These are phyloP conservation scores for Trichoderma citrinoviride DNA, from an alignment of 2,329 filamentous ascomycete genomes.

Conservation along the genomic window DNA sequence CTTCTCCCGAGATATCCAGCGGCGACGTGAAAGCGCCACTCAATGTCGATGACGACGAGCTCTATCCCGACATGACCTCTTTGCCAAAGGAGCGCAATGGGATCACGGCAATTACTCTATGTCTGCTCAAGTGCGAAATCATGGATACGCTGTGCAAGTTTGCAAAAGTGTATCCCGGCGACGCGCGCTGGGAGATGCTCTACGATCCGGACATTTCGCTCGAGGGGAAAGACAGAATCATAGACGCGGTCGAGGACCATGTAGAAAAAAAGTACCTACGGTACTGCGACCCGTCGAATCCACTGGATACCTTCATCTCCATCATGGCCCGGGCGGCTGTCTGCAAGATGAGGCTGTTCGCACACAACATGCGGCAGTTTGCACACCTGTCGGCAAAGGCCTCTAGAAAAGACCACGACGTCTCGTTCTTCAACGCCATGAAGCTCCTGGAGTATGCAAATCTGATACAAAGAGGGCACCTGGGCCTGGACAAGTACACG, in stretches of 20 bases:
- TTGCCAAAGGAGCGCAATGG: constrained; percentile 27
- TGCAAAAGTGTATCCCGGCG: background rate
- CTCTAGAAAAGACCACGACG: background rate
- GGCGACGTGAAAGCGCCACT: constrained; percentile 56
- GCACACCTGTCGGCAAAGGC: background rate
- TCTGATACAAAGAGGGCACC: background rate
- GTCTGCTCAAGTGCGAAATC: background rate
- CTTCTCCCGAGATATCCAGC: constrained; percentile 48
- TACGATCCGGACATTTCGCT: background rate
- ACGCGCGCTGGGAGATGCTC: constrained; percentile 8
- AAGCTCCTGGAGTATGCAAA: constrained; percentile 9
- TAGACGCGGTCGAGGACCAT: background rate
- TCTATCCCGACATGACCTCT: constrained; percentile 52
- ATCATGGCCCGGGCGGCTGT: background rate
- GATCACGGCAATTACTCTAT: background rate
- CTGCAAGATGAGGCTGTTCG: constrained; percentile 14
- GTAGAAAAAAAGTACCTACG: constrained; percentile 7
- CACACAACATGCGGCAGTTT: constrained; percentile 6
- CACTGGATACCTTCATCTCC: background rate
- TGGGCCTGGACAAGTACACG: constrained; percentile 10
- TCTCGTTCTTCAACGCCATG: constrained; percentile 3
- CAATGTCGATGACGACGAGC: constrained; percentile 59
- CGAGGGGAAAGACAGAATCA: background rate
- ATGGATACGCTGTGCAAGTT: constrained; percentile 1
- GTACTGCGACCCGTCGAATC: background rate